These are phyloP conservation scores for Jaapia argillacea DNA, from an alignment of 768 basidiomycete genomes.

Conservation along the genomic window DNA sequence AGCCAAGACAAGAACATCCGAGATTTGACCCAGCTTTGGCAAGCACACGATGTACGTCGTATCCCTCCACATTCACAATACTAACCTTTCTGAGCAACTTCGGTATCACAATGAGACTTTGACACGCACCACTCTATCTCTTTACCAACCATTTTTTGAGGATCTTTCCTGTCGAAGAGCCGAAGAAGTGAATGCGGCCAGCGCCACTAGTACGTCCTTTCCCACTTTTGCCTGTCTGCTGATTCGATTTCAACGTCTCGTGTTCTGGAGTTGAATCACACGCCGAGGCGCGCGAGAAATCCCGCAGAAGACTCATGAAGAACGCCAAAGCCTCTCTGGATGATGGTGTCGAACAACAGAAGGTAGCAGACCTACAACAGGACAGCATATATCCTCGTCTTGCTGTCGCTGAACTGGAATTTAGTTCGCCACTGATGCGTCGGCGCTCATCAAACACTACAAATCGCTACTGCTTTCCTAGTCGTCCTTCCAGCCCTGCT, in stretches of 20 bases:
- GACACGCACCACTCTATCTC: constrained; percentile 9
- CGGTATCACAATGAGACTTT: constrained; percentile 9
- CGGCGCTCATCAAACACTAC: constrained; percentile 29
- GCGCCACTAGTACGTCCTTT: constrained; percentile 21
- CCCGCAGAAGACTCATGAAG: constrained; percentile 23
- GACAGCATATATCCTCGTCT: background rate
- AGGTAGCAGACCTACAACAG: constrained; percentile 13
- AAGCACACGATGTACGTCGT: background rate
- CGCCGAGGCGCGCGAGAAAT: constrained; percentile 19
- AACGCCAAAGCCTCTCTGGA: constrained; percentile 23
- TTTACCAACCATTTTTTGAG: constrained; percentile 17
- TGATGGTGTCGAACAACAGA: constrained; percentile 28
- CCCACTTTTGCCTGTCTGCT: background rate
- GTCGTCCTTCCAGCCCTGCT: too few relatives aligned
- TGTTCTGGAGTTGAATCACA: constrained; percentile 20
- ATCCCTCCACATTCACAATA: background rate
- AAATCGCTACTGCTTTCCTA: constrained; percentile 23
- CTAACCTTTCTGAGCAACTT: background rate
- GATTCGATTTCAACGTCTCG: constrained; percentile 4
- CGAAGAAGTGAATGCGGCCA: constrained; percentile 20
- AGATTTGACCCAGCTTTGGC: constrained; percentile 8
- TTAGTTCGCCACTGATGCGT: constrained; percentile 28
- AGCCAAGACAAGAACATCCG: constrained; percentile 10
- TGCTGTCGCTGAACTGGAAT: constrained; percentile 1
- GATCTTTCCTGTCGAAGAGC: constrained; percentile 22